Base-by-base conservation (phyloP, 768 basidiomycete species). In the Tulasnella sp. region DNA sequence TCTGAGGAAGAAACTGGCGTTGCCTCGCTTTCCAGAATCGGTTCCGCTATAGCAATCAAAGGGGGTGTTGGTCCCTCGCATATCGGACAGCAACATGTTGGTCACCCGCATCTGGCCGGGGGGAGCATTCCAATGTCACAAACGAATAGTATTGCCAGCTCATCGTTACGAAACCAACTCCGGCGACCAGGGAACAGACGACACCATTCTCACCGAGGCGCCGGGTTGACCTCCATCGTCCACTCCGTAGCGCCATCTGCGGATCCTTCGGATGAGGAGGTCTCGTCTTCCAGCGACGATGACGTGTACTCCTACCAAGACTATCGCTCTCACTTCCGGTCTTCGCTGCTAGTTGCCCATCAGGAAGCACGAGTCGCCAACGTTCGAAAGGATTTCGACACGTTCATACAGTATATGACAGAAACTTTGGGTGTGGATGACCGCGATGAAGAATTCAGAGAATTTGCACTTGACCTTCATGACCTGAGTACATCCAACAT, bases 401-500 rank as follows among this genome's bases (percentile, higher is more conserved):
- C 84, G 43, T 89, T 84, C 78, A 73, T 77, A 71, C 67, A 66
- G 27, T 65, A 87, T 64, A 85, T 88, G 84, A 52, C 43, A 15
- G 29, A 50, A 15, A 55, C 32, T 17, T 35, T 61, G 2, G 57
- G 57, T 1, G 48, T 62, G 31, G 62, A 58, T 19, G 65, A 64
- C n/a, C 64, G 56, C 4, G 65, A 64, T 29, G 68, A 64, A 25
- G 68, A 66, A 59, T 66, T 68, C 25, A 84, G 85, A 66, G 77
- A 81, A 64, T 89, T 91, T 65, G 80, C 82, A 2, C 68, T 92
- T 49, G 88, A 92, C 64, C 84, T 83, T 64, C 90, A 91, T 61
- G 90, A 92, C 66, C 68, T 92, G 43, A 90, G 85, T 63, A 67
- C 87, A 65, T 85, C 87, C 68, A 91, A 90, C 65, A 71, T 90